Percentiles rank a stretch among this genome's conserved stretches.
Conservation (phyloP, 2,329 filamentous ascomycete genomes). For the Penicillium sp. region DNA sequence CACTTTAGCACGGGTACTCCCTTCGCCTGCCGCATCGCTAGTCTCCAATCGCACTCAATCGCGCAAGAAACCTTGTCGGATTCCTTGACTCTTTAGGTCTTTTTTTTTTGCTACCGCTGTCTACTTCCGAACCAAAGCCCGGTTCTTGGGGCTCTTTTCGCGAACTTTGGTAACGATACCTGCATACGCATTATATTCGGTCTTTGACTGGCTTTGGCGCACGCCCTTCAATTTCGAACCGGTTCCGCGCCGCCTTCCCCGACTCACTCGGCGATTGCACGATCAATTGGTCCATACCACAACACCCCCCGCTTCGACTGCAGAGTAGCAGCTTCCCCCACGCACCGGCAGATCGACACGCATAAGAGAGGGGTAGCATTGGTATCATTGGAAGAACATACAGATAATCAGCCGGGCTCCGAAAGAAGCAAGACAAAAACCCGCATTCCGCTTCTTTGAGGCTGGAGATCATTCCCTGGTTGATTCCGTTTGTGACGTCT, state of each 20-base stretch:
- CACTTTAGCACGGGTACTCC: conserved; percentile 20
- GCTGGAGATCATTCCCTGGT: conserved; percentile 17
- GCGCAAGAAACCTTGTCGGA: conserved; percentile 3
- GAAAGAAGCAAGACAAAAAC: conserved; percentile 17
- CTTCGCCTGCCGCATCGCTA: conserved; percentile 18
- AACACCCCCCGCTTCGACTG: conserved; percentile 20
- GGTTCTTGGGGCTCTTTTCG: conserved; percentile 18
- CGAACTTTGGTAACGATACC: conserved; percentile 11
- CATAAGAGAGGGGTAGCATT: conserved; percentile 24
- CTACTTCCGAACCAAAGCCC: conserved; percentile 13
- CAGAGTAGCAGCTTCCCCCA: conserved; percentile 30
- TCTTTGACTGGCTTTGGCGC: conserved; percentile 20
- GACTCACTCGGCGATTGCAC: conserved; percentile 14
- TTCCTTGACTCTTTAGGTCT: conserved; percentile 7
- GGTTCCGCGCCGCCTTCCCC: conserved; percentile 10
- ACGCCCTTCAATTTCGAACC: conserved; percentile 13
- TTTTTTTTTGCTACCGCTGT: conserved; percentile 9
- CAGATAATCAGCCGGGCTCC: conserved; percentile 13
- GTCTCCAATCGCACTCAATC: conserved; percentile 15
- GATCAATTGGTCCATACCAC: conserved; percentile 27
- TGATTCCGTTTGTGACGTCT: conserved; percentile 18
- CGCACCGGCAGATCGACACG: conserved; percentile 27
- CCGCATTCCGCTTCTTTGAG: conserved; percentile 13
- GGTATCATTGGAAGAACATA: conserved; percentile 16
- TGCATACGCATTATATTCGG: conserved; percentile 23